Base-by-base conservation (phyloP, 2,329 filamentous ascomycete genomes). In the Apiospora saccharicola region DNA sequence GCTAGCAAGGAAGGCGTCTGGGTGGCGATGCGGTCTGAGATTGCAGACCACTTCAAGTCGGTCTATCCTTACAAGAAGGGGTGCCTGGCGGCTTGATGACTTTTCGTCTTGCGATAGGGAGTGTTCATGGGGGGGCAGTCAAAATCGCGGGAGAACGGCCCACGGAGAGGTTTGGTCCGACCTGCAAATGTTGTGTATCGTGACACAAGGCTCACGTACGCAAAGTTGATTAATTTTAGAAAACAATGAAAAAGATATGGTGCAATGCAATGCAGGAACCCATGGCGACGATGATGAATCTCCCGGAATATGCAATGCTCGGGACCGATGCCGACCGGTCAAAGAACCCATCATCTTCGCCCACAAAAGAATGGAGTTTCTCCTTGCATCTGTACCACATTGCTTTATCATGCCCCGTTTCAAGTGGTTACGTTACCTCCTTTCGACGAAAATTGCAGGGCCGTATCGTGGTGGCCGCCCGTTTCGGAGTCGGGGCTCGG, bases 1-100 rank as follows among this genome's bases (percentile, higher is more conserved):
- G 89, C 72, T 1, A 75, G 81, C 69, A 89, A 90, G 76, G 85
- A 88, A 67, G 84, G 82, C 0, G 87, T 89, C 0, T 89, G 86
- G 86, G 86, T 89, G 14, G 85, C 87, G 3, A 88, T 85, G 5
- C 80, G 87, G 72, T 87, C 83, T 4, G 84, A 88, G 73, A 89
- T 88, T 77, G 87, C 87, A 0, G 82, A 86, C 75, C 79, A 83
- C 3, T 89, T 88, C 71, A 83, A 80, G 73, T 78, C 81, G 71
- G 82, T 85, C 71, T 87, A 85, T 73, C 86, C 86, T 0, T 87
- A 88, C 73, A 82, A 82, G 79, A 84, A 83, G 76, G 83, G 83
- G 0, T 78, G 82, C 68, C 74, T 83, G 68, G 74, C 76, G 22
- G 57, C 19, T 41, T 41, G 7, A 19, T 12, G 30, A 14, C 6